phyloP scores from a whole-genome alignment of 495 filamentous ascomycete species.

The Xylaria longipes region DNA sequence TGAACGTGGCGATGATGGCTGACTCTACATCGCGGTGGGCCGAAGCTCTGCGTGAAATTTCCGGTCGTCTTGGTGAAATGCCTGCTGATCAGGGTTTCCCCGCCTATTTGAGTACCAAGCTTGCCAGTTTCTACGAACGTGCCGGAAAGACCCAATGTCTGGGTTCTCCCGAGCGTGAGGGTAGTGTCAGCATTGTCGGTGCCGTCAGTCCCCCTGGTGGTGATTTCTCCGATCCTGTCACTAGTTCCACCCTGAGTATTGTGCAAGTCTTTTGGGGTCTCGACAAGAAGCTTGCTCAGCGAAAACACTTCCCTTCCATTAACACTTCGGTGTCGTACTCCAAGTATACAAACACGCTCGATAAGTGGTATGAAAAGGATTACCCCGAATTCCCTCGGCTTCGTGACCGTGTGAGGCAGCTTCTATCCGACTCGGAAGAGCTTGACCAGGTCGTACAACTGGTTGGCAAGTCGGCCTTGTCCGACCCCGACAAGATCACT shows the following conservation, averaged over 20 bases:
- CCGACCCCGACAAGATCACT: conserved; percentile 98
- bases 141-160: conserved; percentile 85
- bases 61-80: conserved; percentile 99
- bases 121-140: conserved; percentile 99
- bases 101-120: conserved; percentile 93
- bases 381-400: conserved; percentile 93
- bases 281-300: conserved; percentile 98
- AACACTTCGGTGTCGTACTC: conserved; percentile 96
- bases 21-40: conserved; percentile 99
- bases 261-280: conserved; percentile 99
- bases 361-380: conserved; percentile 91
- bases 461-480: conserved; percentile 94
- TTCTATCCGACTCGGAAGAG: conserved; percentile 93
- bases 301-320: conserved; percentile 99
- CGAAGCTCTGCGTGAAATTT: conserved; percentile 97
- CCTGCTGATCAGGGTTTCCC: conserved; percentile 99
- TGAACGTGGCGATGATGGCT: conserved; percentile 99
- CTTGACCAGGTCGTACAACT: conserved; percentile 98
- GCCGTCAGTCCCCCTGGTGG: conserved; percentile 97
- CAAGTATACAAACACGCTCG: conserved; percentile 89
- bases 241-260: conserved; percentile 90
- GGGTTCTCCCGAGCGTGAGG: conserved; percentile 84
- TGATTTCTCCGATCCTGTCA: conserved; percentile 99
- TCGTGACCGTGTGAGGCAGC: conserved; percentile 88
- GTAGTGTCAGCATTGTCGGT: conserved; percentile 96